Evolutionary conservation across 176 grass and related monocot genomes (phyloP).

Genomic region (Secale cereale): DNA sequence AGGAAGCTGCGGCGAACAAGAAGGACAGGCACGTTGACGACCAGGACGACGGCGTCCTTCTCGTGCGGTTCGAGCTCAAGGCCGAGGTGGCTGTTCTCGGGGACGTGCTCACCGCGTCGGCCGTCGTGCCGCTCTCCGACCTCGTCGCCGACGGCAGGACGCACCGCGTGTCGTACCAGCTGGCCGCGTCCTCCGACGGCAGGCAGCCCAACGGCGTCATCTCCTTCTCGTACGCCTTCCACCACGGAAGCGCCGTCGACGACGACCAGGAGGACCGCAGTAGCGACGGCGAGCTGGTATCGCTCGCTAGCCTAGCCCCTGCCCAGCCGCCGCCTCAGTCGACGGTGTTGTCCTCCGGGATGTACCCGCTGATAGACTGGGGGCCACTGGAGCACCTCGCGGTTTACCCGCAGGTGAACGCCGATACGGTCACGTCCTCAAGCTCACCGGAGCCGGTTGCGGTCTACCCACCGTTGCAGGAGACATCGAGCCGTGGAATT

Average conservation of each 20-base stretch:
- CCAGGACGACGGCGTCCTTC: background rate
- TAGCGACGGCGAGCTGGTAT: background rate
- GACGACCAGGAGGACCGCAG: background rate
- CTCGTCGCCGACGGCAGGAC: conserved; percentile 40
- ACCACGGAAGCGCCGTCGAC: background rate
- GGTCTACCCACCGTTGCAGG: background rate
- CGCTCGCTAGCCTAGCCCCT: background rate
- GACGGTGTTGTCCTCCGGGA: background rate
- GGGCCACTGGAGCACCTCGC: background rate
- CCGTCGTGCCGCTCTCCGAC: conserved; percentile 40
- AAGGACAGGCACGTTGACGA: background rate
- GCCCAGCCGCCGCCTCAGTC: background rate
- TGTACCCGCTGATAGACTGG: conserved; percentile 48
- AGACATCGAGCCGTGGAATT: background rate
- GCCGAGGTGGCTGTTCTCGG: conserved; percentile 43
- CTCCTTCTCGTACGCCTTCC: conserved; percentile 55
- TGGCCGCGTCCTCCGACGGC: conserved; percentile 22
- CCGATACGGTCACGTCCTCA: background rate
- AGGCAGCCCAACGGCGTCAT: conserved; percentile 46
- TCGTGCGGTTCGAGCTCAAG: conserved; percentile 60
- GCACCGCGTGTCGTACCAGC: conserved; percentile 50
- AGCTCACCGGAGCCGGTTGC: background rate
- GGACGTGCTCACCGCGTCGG: conserved; percentile 46
- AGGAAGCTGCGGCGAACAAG: background rate
- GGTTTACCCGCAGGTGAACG: conserved; percentile 12